Conservation (phyloP, 108 stramenopile species). For the Stephanodiscus triporus region DNA sequence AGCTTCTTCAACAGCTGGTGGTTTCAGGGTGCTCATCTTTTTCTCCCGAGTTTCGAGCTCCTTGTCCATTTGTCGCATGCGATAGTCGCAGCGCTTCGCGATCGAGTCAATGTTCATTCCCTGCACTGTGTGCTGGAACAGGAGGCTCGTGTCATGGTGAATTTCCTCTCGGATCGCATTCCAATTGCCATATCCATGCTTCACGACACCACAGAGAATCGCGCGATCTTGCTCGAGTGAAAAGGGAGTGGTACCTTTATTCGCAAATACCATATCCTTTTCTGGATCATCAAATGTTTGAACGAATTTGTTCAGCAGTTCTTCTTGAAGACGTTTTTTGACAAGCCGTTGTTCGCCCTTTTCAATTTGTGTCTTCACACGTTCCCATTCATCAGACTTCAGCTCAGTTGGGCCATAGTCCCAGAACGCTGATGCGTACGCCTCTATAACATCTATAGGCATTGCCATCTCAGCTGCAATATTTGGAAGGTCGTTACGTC, state of each 20-base stretch:
- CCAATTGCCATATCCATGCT: constrained; percentile 90
- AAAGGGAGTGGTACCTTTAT: constrained; percentile 89
- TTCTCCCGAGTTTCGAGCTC: constrained; percentile 88
- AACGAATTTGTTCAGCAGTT: constrained; percentile 76
- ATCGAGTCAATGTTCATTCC: constrained; percentile 88
- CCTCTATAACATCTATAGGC: constrained; percentile 57
- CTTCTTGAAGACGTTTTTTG: constrained; percentile 71
- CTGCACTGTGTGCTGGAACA: constrained; percentile 87
- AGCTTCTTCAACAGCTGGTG: constrained; percentile 73
- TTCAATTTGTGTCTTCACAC: constrained; percentile 81
- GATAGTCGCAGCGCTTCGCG: constrained; percentile 85
- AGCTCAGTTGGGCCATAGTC: constrained; percentile 67
- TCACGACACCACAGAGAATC: constrained; percentile 82
- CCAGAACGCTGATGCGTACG: constrained; percentile 75
- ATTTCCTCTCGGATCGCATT: constrained; percentile 80
- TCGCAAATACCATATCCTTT: constrained; percentile 88
- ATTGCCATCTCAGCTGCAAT: constrained; percentile 83
- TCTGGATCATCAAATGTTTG: constrained; percentile 80
- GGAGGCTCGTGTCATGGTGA: constrained; percentile 62
- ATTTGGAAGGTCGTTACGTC: constrained; percentile 44
- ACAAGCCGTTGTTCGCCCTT: constrained; percentile 80
- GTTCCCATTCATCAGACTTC: constrained; percentile 85
- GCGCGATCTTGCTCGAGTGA: constrained; percentile 88
- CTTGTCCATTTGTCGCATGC: constrained; percentile 90
- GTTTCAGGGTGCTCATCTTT: constrained; percentile 63